phyloP scores from a whole-genome alignment of 495 filamentous ascomycete species.

The Xylaria intraflava region DNA sequence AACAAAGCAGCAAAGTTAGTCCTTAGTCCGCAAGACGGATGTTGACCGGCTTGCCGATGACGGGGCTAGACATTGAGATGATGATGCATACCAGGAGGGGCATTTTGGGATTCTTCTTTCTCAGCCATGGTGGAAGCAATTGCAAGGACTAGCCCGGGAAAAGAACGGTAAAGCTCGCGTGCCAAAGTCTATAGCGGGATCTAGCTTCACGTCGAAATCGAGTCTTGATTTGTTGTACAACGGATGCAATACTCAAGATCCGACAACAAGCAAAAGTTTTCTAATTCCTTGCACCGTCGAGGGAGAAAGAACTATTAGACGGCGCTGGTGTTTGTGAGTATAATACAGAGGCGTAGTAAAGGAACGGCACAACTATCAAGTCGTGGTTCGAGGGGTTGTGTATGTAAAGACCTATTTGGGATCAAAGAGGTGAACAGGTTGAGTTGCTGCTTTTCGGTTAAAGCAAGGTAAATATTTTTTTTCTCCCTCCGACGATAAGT shows the following conservation, averaged over 20 bases:
- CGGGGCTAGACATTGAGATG: not conserved
- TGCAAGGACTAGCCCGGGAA: conserved; percentile 8
- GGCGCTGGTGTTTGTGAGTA: conserved; percentile 18
- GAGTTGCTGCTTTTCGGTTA: conserved; percentile 3
- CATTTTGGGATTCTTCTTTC: conserved; percentile 14
- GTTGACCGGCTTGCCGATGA: not conserved
- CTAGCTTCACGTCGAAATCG: not conserved
- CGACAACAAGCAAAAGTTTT: conserved; percentile 6
- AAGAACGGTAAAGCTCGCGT: conserved; percentile 1
- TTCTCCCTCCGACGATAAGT: not conserved
- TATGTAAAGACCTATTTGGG: conserved; percentile 7
- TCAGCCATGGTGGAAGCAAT: conserved; percentile 21
- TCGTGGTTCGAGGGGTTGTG: conserved; percentile 4
- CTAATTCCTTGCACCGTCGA: conserved; percentile 12
- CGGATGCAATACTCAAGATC: conserved; percentile 14
- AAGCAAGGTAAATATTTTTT: conserved; percentile 13
- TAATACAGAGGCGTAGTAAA: conserved; percentile 32
- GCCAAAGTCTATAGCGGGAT: conserved; percentile 14
- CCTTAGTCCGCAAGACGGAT: not conserved
- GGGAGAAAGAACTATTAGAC: conserved; percentile 22
- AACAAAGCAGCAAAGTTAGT: conserved; percentile 11
- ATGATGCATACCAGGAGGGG: conserved; percentile 12
- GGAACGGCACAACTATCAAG: conserved; percentile 32
- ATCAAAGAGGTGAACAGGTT: conserved; percentile 33
- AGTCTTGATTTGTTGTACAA: conserved; percentile 10